These are phyloP conservation scores for Silybum marianum DNA, from an alignment of 129 eudicot genomes.

Conservation along the genomic window DNA sequence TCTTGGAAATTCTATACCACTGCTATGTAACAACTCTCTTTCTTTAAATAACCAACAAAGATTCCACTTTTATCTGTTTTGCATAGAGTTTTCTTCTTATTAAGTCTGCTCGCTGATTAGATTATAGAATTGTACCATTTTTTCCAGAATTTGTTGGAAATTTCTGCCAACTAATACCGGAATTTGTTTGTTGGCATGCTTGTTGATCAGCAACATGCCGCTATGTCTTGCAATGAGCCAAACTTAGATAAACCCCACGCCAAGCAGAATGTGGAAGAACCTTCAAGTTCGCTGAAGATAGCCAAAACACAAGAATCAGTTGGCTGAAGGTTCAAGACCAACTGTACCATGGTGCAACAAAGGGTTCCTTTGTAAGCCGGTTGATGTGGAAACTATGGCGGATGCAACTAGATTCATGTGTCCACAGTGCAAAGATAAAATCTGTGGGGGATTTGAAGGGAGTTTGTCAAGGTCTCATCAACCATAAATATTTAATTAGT, in stretches of 20 bases:
- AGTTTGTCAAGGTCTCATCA: slow-evolving; percentile 20
- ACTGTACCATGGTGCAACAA: slow-evolving; percentile 17
- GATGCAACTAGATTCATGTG: slow-evolving; percentile 37
- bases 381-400: slow-evolving; percentile 36
- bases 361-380: background rate
- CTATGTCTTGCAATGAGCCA: slow-evolving; percentile 15
- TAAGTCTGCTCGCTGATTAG: background rate
- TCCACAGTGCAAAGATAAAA: slow-evolving; percentile 32
- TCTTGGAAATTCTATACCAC: background rate
- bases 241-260: background rate
- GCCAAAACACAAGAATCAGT: slow-evolving; percentile 12
- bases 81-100: background rate
- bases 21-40: background rate
- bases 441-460: slow-evolving; percentile 30
- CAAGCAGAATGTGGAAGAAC: background rate
- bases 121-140: background rate
- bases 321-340: slow-evolving; percentile 12
- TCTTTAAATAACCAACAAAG: background rate
- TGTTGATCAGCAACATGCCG: slow-evolving; percentile 16
- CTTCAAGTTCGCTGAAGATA: slow-evolving; percentile 1
- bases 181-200: slow-evolving; percentile 10
- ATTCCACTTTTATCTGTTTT: background rate
- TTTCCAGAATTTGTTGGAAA: slow-evolving; percentile 1
- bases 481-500: background rate
- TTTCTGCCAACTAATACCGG: background rate